These are phyloP conservation scores for Xylariaceae sp. DNA, from an alignment of 2,329 filamentous ascomycete genomes.

Conservation along the genomic window DNA sequence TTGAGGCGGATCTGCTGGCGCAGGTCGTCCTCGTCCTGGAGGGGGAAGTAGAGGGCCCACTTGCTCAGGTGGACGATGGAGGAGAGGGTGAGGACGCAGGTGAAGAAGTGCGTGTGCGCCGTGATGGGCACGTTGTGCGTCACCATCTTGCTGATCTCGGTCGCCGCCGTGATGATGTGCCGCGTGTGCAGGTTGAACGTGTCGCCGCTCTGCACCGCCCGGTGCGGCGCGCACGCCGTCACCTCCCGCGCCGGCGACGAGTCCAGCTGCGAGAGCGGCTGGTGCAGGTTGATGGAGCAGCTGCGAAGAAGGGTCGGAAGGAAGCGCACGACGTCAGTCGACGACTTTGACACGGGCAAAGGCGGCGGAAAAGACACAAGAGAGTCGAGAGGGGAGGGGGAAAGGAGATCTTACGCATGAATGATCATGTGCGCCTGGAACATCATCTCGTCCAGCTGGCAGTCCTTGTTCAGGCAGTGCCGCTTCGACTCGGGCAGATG, in stretches of 20 bases:
- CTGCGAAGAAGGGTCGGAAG: slow-evolving; percentile 23
- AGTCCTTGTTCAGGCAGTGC: slow-evolving; percentile 60
- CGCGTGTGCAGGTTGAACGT: slow-evolving; percentile 62
- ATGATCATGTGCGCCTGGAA: slow-evolving; percentile 84
- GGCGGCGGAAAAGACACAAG: no score
- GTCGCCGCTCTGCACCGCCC: slow-evolving; percentile 39
- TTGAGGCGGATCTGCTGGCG: slow-evolving; percentile 73
- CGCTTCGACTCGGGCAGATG: slow-evolving; percentile 68
- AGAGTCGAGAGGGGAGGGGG: background rate
- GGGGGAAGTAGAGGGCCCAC: slow-evolving; percentile 59
- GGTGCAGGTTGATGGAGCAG: slow-evolving; percentile 67
- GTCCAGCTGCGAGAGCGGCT: slow-evolving; percentile 70
- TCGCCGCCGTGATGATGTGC: slow-evolving; percentile 73
- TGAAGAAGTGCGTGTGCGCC: slow-evolving; percentile 77
- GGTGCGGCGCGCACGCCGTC: slow-evolving; percentile 60
- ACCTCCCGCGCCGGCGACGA: slow-evolving; percentile 49
- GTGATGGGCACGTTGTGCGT: slow-evolving; percentile 65
- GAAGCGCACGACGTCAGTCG: no score
- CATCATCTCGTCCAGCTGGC: slow-evolving; percentile 78
- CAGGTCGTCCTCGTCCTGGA: slow-evolving; percentile 54
- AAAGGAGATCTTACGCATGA: slow-evolving; percentile 37
- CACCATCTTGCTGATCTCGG: slow-evolving; percentile 67
- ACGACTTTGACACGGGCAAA: no score
- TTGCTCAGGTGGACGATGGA: slow-evolving; percentile 77
- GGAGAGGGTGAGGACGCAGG: slow-evolving; percentile 69